A percentile compares a stretch with the other conserved stretches of the same genome.
Conservation (phyloP, 78 protist species). For the Speleostelium caveatum region DNA sequence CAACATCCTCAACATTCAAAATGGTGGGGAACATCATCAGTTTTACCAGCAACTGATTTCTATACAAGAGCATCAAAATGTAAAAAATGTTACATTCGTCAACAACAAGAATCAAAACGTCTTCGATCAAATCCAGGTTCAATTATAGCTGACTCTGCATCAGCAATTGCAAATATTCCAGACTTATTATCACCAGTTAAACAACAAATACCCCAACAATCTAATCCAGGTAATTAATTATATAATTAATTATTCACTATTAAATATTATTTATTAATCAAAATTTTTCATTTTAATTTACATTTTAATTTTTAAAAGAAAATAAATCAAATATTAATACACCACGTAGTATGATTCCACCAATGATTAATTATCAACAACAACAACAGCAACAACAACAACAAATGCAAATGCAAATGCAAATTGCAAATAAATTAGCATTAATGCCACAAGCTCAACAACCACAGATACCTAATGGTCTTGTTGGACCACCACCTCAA, state of each 20-base stretch:
- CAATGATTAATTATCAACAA: too few species aligned
- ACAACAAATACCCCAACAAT: neutral
- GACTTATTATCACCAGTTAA: neutral
- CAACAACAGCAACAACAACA: constrained; percentile 12
- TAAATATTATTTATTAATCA: too few species aligned
- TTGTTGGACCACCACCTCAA: neutral
- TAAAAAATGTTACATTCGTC: constrained; percentile 55
- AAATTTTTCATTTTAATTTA: too few species aligned
- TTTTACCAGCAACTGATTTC: constrained; percentile 55
- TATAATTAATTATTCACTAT: too few species aligned
- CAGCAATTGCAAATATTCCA: neutral
- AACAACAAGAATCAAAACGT: constrained; percentile 46
- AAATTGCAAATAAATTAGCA: neutral
- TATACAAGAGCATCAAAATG: constrained; percentile 55
- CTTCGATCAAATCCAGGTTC: neutral
- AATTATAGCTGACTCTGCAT: neutral
- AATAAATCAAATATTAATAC: too few species aligned
- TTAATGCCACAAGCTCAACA: constrained; percentile 1
- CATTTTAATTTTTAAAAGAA: too few species aligned
- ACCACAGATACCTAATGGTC: neutral
- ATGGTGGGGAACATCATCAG: constrained; percentile 67
- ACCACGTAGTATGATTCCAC: too few species aligned
- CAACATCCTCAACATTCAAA: constrained; percentile 30
- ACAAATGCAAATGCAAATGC: neutral
- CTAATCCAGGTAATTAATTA: too few species aligned